A percentile compares a stretch with the other conserved stretches of the same genome.
Evolutionary conservation across 371 early-diverging fungal species (phyloP).

Genomic region (Blakeslea trispora): DNA sequence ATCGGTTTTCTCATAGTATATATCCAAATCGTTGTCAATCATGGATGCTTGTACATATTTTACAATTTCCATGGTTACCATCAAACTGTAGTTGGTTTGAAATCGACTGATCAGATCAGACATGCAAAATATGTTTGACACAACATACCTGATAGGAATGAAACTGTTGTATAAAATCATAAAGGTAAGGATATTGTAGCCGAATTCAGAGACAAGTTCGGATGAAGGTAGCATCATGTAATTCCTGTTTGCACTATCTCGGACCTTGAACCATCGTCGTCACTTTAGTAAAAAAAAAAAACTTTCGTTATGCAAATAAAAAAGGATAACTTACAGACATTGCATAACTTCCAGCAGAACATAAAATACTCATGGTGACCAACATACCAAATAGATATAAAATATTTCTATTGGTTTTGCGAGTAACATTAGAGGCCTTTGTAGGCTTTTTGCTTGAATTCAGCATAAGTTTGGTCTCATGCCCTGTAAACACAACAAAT

Average conservation of each 20-base stretch:
- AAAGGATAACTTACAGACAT: slow-evolving; percentile 32
- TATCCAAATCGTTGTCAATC: slow-evolving; percentile 83
- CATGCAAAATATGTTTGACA: background rate
- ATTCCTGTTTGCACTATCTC: background rate
- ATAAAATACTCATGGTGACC: slow-evolving; percentile 78
- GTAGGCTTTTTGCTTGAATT: slow-evolving; percentile 70
- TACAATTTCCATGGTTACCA: slow-evolving; percentile 92
- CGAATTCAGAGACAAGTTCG: slow-evolving; percentile 52
- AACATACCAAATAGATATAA: slow-evolving; percentile 88
- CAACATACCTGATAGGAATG: slow-evolving; percentile 78
- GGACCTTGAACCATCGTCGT: background rate
- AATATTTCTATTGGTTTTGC: slow-evolving; percentile 91
- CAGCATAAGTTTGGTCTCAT: slow-evolving; percentile 87
- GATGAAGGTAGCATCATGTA: slow-evolving; percentile 13
- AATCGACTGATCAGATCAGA: background rate
- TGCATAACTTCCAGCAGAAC: slow-evolving; percentile 75
- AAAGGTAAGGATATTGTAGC: slow-evolving; percentile 79
- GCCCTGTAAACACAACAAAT: slow-evolving; percentile 83
- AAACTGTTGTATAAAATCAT: slow-evolving; percentile 90
- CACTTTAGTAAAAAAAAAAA: no score
- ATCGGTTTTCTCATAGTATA: slow-evolving; percentile 82
- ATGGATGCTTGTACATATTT: slow-evolving; percentile 80
- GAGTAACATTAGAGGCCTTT: slow-evolving; percentile 67
- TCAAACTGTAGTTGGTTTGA: no score
- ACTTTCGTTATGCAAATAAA: no score